A percentile compares a stretch with the other conserved stretches of the same genome.
Evolutionary conservation across 2,329 filamentous ascomycete species (phyloP).

Genomic region (Epichloe coenophiala): DNA sequence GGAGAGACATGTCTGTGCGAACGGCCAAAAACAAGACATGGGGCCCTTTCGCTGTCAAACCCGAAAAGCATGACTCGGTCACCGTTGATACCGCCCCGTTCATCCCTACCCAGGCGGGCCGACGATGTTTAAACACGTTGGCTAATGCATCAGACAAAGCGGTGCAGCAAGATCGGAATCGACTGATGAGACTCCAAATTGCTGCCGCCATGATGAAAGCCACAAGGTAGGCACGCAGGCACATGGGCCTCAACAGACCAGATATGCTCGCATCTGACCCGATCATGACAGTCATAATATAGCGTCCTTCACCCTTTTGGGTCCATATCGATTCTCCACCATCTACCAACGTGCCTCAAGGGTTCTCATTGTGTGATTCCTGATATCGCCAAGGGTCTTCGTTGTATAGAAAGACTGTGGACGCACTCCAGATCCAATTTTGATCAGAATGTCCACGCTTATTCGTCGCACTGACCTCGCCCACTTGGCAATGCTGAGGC

Average conservation of each 20-base stretch:
- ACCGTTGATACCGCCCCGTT: neutral
- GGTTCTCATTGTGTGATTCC: neutral
- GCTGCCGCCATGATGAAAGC: neutral
- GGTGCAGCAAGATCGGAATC: too few species aligned
- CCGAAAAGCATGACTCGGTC: neutral
- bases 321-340: neutral
- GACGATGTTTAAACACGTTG: too few species aligned
- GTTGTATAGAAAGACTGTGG: neutral
- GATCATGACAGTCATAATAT: neutral
- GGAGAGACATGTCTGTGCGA: neutral
- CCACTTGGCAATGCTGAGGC: neutral
- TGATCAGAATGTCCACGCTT: neutral
- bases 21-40: neutral
- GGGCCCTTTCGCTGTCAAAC: neutral
- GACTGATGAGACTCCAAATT: too few species aligned
- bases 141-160: too few species aligned
- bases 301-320: neutral
- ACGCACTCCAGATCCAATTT: too few species aligned
- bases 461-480: neutral
- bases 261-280: neutral
- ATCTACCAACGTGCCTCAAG: neutral
- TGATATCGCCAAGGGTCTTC: neutral
- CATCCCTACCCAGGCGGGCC: too few species aligned
- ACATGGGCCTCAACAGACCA: neutral
- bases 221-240: neutral